Base-by-base conservation (phyloP, 2,329 filamentous ascomycete genomes). In the Colletotrichum sp. region DNA sequence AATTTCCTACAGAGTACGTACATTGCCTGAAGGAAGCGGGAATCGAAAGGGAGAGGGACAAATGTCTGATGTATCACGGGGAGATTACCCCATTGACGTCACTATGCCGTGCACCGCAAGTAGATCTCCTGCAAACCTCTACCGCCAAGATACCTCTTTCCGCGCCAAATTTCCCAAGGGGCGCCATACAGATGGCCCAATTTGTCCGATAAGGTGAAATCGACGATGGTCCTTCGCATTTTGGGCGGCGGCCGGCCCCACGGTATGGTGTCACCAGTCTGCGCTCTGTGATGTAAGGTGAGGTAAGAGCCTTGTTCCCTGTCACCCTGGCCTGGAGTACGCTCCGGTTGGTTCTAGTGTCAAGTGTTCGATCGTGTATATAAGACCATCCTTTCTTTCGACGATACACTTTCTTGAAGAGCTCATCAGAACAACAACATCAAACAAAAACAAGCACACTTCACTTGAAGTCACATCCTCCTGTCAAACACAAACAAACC, bases 61-160 rank as follows among this genome's bases (percentile, higher is more conserved):
- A 60, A 74, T 68, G 65, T 64, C 32, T 75, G 70, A 69, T 74
- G 71, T 68, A 65, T 74, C 70, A 69, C 28, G 57, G 73, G 72
- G 61, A 69, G 74, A 74, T 73, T 69, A 60, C 14, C 39, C 28
- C 48, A 14, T 73, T 75, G 74, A 75, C 74, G 74, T 75, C 74
- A 75, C 71, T n/a, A 75, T 75, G 74, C 59, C 24, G 74, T 69
- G 70, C 64, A 24, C 63, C 55, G n/a, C 14, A 30, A 71, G 73
- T 64, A 75, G 73, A 75, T 72, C 72, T 36, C 59, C 68, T 61
- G 63, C 55, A 67, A 67, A 59, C 48, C 70, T 16, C 36, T 26
- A 28, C n/a, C 34, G 52, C 70, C 63, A 68, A 66, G 55, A 28
- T 52, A 57, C 69, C n/a, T 72, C 28, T 36, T 28, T 48, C 39